A percentile compares a stretch with the other conserved stretches of the same genome.
Conservation (phyloP, 2,329 filamentous ascomycete genomes). For the Ceratocystis huliohia region DNA sequence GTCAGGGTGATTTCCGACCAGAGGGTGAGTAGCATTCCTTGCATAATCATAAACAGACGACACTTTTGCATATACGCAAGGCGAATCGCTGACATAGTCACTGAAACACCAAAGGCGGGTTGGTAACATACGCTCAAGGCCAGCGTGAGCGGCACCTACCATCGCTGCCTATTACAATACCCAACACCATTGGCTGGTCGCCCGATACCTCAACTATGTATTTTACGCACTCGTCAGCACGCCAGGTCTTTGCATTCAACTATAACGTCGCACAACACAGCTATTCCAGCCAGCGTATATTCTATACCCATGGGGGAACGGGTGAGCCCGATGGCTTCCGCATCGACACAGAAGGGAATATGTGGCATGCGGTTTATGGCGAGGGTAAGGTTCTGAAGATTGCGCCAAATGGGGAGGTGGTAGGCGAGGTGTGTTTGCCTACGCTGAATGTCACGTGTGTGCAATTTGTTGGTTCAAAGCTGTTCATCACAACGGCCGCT, state of each 20-base stretch:
- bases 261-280: slow-evolving; percentile 52
- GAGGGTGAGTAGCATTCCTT: slow-evolving; percentile 36
- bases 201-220: slow-evolving; percentile 61
- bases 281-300: slow-evolving; percentile 56
- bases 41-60: background rate
- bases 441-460: slow-evolving; percentile 72
- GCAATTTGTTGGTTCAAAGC: slow-evolving; percentile 58
- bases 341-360: slow-evolving; percentile 68
- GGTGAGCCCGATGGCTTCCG: slow-evolving; percentile 68
- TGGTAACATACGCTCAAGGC: slow-evolving; percentile 55
- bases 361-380: slow-evolving; percentile 83
- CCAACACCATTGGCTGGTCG: slow-evolving; percentile 77
- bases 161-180: slow-evolving; percentile 64
- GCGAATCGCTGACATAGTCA: slow-evolving; percentile 3
- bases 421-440: slow-evolving; percentile 63
- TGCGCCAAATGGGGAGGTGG: slow-evolving; percentile 52
- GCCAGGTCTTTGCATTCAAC: slow-evolving; percentile 61
- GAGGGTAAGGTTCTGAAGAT: slow-evolving; percentile 64
- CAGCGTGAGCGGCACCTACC: slow-evolving; percentile 47
- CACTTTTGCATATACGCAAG: background rate
- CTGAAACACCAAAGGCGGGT: slow-evolving; percentile 40
- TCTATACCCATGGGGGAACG: slow-evolving; percentile 57
- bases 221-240: slow-evolving; percentile 65
- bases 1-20: slow-evolving; percentile 43
- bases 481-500: slow-evolving; percentile 67